Conservation (phyloP, 768 basidiomycete species). For the Leccinum subgranulosum region DNA sequence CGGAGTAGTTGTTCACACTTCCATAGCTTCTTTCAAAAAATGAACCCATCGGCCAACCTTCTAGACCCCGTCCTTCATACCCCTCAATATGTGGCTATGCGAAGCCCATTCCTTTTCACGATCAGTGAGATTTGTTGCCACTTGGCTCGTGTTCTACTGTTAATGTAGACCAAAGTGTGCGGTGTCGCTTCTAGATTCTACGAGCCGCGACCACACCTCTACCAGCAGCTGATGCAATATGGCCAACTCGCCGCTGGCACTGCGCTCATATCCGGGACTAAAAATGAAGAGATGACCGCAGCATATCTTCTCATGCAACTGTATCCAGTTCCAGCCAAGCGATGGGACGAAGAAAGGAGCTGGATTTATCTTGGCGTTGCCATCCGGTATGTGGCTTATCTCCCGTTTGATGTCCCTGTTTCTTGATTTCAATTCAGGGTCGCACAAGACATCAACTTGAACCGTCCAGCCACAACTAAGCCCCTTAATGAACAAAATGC, state of each 20-base stretch:
- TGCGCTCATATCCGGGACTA: conserved; percentile 70
- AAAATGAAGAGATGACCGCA: conserved; percentile 80
- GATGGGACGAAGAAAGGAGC: conserved; percentile 88
- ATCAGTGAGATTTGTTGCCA: conserved; percentile 55
- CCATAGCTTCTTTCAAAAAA: conserved; percentile 67
- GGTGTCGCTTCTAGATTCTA: conserved; percentile 86
- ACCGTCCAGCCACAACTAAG: conserved; percentile 69
- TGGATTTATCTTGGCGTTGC: conserved; percentile 90
- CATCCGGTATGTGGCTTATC: conserved; percentile 55
- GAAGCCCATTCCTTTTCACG: conserved; percentile 90
- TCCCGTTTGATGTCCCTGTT: neutral
- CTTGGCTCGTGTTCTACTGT: neutral
- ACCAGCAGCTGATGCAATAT: conserved; percentile 67
- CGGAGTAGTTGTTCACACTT: conserved; percentile 1
- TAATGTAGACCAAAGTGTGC: conserved; percentile 56
- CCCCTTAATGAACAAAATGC: conserved; percentile 78
- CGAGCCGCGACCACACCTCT: conserved; percentile 64
- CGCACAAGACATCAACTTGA: conserved; percentile 87
- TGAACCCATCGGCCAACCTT: conserved; percentile 76
- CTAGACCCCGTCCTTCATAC: conserved; percentile 85
- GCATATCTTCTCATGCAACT: conserved; percentile 81
- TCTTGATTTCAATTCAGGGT: conserved; percentile 46
- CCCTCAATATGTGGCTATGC: conserved; percentile 71
- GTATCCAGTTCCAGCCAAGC: conserved; percentile 68
- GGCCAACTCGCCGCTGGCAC: conserved; percentile 76